phyloP scores from a whole-genome alignment of 371 early-diverging fungal species.

The Mucor sp. region DNA sequence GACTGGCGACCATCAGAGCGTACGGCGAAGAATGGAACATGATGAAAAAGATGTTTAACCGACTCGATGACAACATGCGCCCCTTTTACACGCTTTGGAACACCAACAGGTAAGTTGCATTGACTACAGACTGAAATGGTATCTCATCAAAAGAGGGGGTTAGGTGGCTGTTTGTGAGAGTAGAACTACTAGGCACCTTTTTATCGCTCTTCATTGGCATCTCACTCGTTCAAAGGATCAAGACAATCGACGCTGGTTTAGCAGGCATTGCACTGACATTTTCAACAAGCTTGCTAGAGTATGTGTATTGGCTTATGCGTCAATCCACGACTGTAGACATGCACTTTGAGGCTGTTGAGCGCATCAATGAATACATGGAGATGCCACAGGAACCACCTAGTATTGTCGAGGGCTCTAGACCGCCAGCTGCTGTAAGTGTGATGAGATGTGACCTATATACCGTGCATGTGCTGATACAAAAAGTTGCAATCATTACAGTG shows the following conservation, averaged over 20 bases:
- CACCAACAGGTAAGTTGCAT: slow-evolving; percentile 71
- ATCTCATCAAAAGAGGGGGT: background rate
- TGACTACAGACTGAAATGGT: background rate
- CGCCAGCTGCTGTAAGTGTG: slow-evolving; percentile 58
- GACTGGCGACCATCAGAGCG: slow-evolving; percentile 57
- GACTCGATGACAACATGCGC: slow-evolving; percentile 72
- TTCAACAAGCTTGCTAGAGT: slow-evolving; percentile 60
- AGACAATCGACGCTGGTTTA: slow-evolving; percentile 66
- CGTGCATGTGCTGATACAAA: too few species aligned
- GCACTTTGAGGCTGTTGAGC: slow-evolving; percentile 85
- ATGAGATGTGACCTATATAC: too few species aligned
- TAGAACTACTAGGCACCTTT: slow-evolving; percentile 69
- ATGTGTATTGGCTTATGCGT: slow-evolving; percentile 79
- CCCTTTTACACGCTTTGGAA: slow-evolving; percentile 82
- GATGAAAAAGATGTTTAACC: slow-evolving; percentile 47
- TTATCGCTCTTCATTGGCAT: slow-evolving; percentile 72
- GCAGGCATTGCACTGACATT: slow-evolving; percentile 84
- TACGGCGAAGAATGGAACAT: slow-evolving; percentile 48
- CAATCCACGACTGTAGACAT: slow-evolving; percentile 81
- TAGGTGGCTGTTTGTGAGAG: slow-evolving; percentile 63
- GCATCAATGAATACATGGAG: slow-evolving; percentile 72
- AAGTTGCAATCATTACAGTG: slow-evolving; percentile 50
- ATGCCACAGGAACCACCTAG: slow-evolving; percentile 77
- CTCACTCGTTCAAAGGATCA: slow-evolving; percentile 49
- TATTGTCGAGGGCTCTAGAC: slow-evolving; percentile 52